Base-by-base conservation (phyloP, 768 basidiomycete species). In the Goffeauzyma gilvescens region DNA sequence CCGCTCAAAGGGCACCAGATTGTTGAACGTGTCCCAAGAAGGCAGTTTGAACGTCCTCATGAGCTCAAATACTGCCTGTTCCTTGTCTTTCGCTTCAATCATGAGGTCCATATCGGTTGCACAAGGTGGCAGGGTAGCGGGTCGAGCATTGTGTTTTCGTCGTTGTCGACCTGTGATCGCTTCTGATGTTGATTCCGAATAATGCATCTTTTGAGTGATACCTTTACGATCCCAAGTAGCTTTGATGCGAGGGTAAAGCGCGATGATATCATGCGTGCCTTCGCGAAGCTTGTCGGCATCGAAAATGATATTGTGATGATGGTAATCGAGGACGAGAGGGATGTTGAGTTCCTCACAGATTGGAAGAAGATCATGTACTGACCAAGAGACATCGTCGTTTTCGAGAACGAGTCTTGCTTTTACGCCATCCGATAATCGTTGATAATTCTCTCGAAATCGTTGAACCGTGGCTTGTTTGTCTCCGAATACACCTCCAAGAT, bases 321-420 rank as follows among this genome's bases (percentile, higher is more conserved):
- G 46, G 25, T 32, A 48, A 71, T 69, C 75, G 42, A 78, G 73
- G 6, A 79, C 73, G 32, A 83, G 66, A 3, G 77, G 79, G 20
- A 93, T 71, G 24, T 75, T 67, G 2, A 93, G 71, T 58, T 86
- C 81, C 51, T 83, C 76, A 58, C 85, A 89, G 0, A 87, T 52
- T 0, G 80, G 78, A n/a, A 93, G 67, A 9, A 93, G 68, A 42
- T 93, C 89, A 47, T 83, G 83, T 1, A 81, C 79, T 39, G 75
- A 83, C 62, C 87, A 93, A 55, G 85, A 90, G 50, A 81, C 82
- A 68, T 95, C 89, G 50, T 93, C 89, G 47, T 93, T 95, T 64
- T 95, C 89, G n/a, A 87, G 68, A 2, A 85, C 86, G 17, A 89
- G 60, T 33, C 89, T 70, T 12, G 70, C 70, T 47, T 79, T 74